Conservation (phyloP, 768 basidiomycete genomes). For the Daedaleopsis sinensis region DNA sequence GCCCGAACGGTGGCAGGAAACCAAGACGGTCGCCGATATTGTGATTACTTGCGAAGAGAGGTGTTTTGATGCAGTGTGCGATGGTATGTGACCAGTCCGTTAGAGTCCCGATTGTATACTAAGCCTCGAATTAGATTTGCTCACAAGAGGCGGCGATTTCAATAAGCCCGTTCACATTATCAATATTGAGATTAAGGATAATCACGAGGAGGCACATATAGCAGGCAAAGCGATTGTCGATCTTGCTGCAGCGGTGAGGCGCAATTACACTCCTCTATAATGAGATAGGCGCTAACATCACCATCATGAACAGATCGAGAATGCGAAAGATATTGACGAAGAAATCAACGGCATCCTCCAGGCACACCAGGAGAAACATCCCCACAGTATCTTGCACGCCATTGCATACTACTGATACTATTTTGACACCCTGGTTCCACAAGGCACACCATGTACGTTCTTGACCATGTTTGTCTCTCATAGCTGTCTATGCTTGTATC, state of each 20-base stretch:
- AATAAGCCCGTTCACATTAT: conserved; percentile 95
- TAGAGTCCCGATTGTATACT: conserved; percentile 8
- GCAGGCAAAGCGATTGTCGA: conserved; percentile 96
- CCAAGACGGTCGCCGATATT: conserved; percentile 84
- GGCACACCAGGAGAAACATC: conserved; percentile 84
- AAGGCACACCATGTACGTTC: neutral
- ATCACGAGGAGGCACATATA: conserved; percentile 96
- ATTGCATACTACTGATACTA: conserved; percentile 81
- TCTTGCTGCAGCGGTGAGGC: conserved; percentile 82
- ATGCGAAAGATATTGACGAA: conserved; percentile 83
- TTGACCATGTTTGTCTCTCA: neutral
- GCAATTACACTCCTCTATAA: neutral
- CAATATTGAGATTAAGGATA: conserved; percentile 98
- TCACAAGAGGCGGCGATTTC: conserved; percentile 86
- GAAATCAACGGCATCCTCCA: conserved; percentile 88
- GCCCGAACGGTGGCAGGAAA: conserved; percentile 98
- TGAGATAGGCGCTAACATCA: conserved; percentile 10
- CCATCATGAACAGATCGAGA: conserved; percentile 68
- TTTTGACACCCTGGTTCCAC: neutral
- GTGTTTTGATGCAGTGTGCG: conserved; percentile 98
- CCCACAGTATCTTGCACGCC: conserved; percentile 88
- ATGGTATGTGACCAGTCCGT: conserved; percentile 60
- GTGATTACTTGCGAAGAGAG: conserved; percentile 99
- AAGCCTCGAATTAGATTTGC: conserved; percentile 59
- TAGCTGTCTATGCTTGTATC: conserved; percentile 7